Percentiles rank a stretch among this genome's conserved stretches.
phyloP scores from a whole-genome alignment of 176 grass and related monocot species.

The Avena sativa region DNA sequence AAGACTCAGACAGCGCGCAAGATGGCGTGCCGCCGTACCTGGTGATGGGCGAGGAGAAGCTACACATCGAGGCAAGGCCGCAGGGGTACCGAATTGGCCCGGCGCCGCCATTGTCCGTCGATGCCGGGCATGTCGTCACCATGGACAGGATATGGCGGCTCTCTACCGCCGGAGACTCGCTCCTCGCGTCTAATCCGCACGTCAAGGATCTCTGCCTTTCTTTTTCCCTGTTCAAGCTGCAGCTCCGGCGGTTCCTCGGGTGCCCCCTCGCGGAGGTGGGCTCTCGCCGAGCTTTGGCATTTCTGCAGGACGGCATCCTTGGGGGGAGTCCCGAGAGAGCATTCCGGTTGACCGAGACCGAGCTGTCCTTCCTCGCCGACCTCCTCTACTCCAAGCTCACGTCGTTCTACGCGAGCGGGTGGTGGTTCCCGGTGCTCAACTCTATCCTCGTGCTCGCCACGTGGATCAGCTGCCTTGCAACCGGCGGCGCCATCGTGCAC shows the following conservation, averaged over 20 bases:
- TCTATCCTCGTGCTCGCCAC: slow-evolving; percentile 36
- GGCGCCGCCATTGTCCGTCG: not conserved
- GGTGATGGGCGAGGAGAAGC: slow-evolving; percentile 56
- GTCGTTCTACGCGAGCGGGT: slow-evolving; percentile 54
- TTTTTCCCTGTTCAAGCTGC: slow-evolving; percentile 53
- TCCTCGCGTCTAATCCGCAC: no score
- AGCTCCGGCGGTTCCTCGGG: slow-evolving; percentile 53
- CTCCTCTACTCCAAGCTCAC: slow-evolving; percentile 65
- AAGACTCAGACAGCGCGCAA: not conserved
- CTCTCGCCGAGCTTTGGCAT: slow-evolving; percentile 39
- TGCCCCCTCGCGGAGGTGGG: slow-evolving; percentile 49
- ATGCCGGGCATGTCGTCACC: slow-evolving; percentile 23
- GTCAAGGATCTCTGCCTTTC: slow-evolving; percentile 50
- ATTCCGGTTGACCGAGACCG: slow-evolving; percentile 47
- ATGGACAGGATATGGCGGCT: no score
- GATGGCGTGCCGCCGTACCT: slow-evolving; percentile 41
- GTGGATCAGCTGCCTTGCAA: slow-evolving; percentile 48
- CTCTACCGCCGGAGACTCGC: no score
- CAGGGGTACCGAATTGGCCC: slow-evolving; percentile 46
- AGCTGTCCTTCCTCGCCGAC: slow-evolving; percentile 56
- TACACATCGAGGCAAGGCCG: slow-evolving; percentile 47
- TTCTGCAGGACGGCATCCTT: slow-evolving; percentile 49
- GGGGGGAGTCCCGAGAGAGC: slow-evolving; percentile 8
- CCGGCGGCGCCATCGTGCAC: slow-evolving; percentile 56
- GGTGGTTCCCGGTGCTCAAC: slow-evolving; percentile 59